These are phyloP conservation scores for Rhododendron griersonianum DNA, from an alignment of 148 eudicot genomes.

Conservation along the genomic window DNA sequence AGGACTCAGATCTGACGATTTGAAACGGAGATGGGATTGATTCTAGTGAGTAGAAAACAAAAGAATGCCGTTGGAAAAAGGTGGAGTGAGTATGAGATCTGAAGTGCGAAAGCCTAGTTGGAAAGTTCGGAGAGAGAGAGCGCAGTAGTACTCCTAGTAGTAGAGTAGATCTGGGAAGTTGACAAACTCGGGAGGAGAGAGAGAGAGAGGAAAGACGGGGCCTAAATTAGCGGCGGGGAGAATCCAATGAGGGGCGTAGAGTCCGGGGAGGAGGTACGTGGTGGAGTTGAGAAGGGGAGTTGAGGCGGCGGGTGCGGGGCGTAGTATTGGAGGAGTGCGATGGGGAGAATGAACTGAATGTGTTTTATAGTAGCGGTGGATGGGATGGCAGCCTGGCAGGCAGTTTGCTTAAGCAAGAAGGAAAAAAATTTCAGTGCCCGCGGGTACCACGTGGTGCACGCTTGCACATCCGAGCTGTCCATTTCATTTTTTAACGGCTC, in stretches of 20 bases:
- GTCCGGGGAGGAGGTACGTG: neutral
- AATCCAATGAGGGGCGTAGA: neutral
- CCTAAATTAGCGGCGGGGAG: constrained; percentile 5
- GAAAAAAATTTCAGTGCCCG: no score
- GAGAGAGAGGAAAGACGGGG: neutral
- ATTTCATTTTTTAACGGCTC: no score
- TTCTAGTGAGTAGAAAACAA: neutral
- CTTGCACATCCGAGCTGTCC: no score
- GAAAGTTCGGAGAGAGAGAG: neutral
- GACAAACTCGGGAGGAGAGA: neutral
- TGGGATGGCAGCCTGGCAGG: neutral
- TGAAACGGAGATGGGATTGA: neutral
- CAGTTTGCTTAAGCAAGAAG: neutral
- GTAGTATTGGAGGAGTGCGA: neutral
- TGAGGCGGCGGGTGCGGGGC: neutral
- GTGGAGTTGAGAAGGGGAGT: neutral
- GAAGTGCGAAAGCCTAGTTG: neutral
- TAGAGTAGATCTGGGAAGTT: neutral
- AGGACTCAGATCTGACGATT: neutral
- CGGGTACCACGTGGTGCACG: no score
- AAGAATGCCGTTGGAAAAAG: neutral
- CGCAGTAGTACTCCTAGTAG: neutral
- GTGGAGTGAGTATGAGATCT: neutral
- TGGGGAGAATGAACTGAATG: neutral
- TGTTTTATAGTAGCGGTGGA: neutral